Conservation (phyloP, 2,329 filamentous ascomycete species). For the Fusarium sp. region DNA sequence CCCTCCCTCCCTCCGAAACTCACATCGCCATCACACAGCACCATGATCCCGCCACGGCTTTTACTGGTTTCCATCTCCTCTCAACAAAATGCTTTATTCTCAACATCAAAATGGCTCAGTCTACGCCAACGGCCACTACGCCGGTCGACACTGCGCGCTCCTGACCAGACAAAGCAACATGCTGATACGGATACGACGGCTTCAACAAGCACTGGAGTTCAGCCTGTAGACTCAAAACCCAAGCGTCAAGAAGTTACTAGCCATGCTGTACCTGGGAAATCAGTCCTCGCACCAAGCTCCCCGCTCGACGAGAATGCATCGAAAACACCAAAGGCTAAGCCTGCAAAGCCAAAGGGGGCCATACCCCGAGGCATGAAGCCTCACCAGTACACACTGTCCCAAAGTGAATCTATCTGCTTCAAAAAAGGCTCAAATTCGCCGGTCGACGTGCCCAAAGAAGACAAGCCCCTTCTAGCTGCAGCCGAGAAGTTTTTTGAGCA, state of each 20-base stretch:
- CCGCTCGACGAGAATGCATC: not conserved
- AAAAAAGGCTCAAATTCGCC: conserved; percentile 20
- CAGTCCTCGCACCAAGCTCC: not conserved
- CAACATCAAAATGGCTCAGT: not conserved
- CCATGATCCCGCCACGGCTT: conserved; percentile 10
- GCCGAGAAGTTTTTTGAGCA: conserved; percentile 50
- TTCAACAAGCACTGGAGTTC: not conserved
- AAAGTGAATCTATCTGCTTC: conserved; percentile 41
- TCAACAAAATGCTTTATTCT: conserved; percentile 6
- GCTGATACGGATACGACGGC: not conserved
- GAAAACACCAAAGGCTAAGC: conserved; percentile 13
- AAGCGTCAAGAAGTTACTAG: not conserved
- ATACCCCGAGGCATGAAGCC: conserved; percentile 35
- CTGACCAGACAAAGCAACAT: not conserved
- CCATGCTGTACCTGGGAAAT: not conserved
- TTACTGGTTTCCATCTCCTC: not conserved
- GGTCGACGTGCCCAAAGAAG: conserved; percentile 30
- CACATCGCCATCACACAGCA: not conserved
- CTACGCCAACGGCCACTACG: conserved; percentile 23
- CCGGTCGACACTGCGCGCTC: conserved; percentile 4
- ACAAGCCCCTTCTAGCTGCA: conserved; percentile 42
- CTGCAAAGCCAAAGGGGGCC: conserved; percentile 11
- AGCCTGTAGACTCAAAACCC: not conserved
- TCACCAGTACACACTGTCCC: conserved; percentile 33
- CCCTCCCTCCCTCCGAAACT: not conserved